These are phyloP conservation scores for Irpex rosettiformis DNA, from an alignment of 1,284 basidiomycete species.

Conservation along the genomic window DNA sequence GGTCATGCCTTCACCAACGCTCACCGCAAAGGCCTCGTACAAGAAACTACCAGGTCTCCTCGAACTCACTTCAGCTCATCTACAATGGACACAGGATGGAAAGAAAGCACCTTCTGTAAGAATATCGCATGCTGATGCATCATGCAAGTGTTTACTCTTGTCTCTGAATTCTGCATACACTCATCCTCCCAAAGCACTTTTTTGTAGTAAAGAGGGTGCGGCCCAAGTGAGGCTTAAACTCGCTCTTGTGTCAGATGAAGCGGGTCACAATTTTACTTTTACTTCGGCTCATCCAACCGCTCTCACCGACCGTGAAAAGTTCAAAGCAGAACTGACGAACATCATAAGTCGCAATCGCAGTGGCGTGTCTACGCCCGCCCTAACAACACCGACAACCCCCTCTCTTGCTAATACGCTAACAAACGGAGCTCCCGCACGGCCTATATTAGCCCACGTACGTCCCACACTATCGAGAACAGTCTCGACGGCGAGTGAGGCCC, in stretches of 20 bases:
- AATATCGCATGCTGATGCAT: slow-evolving; percentile 54
- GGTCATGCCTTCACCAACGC: slow-evolving; percentile 47
- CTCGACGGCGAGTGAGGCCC: slow-evolving; percentile 56
- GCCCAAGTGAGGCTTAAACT: slow-evolving; percentile 74
- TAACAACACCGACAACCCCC: slow-evolving; percentile 25
- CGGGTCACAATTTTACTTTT: slow-evolving; percentile 79
- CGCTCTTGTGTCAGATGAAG: slow-evolving; percentile 58
- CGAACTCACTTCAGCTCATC: slow-evolving; percentile 60
- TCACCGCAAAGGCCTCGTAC: slow-evolving; percentile 73
- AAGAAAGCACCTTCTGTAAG: slow-evolving; percentile 57
- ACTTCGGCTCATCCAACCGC: slow-evolving; percentile 58
- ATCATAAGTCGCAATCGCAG: slow-evolving; percentile 71
- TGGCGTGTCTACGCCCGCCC: slow-evolving; percentile 29
- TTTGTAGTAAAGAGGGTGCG: slow-evolving; percentile 79
- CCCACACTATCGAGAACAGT: slow-evolving; percentile 51
- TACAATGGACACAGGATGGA: slow-evolving; percentile 74
- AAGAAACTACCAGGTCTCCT: slow-evolving; percentile 75
- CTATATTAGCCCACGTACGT: slow-evolving; percentile 25
- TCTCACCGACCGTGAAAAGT: slow-evolving; percentile 67
- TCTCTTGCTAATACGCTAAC: slow-evolving; percentile 19
- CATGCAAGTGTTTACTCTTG: slow-evolving; percentile 47
- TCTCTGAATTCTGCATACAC: neutral
- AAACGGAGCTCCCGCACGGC: neutral
- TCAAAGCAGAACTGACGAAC: slow-evolving; percentile 72
- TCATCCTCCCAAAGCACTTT: slow-evolving; percentile 51